Evolutionary conservation across 441 rosid genomes (phyloP).

Genomic region (Adansonia gregorii): DNA sequence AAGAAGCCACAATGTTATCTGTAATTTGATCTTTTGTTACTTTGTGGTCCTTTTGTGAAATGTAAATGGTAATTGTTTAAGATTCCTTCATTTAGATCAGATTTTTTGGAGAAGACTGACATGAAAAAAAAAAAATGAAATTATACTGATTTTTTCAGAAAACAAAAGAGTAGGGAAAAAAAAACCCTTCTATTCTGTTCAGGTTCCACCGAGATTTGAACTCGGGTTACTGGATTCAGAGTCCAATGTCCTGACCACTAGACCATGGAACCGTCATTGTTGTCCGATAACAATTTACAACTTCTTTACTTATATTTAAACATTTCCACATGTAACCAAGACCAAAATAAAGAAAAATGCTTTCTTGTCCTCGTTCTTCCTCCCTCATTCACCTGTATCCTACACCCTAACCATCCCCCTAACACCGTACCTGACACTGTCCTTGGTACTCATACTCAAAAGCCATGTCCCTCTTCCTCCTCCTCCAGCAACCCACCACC

Average conservation of each 20-base stretch:
- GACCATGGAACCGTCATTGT: too few relatives aligned
- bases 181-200: too few relatives aligned
- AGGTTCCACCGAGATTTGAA: too few relatives aligned
- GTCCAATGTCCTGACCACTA: too few relatives aligned
- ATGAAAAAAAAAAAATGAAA: slow-evolving; percentile 12
- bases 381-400: slow-evolving; percentile 29
- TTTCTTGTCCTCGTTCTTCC: slow-evolving; percentile 8
- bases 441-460: slow-evolving; percentile 49
- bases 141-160: slow-evolving; percentile 13
- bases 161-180: too few relatives aligned
- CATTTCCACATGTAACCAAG: too few relatives aligned
- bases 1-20: slow-evolving; percentile 38
- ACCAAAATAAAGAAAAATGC: not conserved
- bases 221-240: too few relatives aligned
- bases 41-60: slow-evolving; percentile 18
- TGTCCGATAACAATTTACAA: too few relatives aligned
- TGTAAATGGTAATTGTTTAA: slow-evolving; percentile 38
- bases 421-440: slow-evolving; percentile 28
- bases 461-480: not conserved
- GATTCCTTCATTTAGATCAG: slow-evolving; percentile 26
- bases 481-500: not conserved
- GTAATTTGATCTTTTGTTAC: slow-evolving; percentile 32
- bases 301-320: too few relatives aligned
- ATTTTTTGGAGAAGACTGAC: not conserved
- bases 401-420: slow-evolving; percentile 23